Percentiles rank a stretch among this genome's conserved stretches.
Conservation (phyloP, 2,329 filamentous ascomycete genomes). For the Pezicula neosporulosa region DNA sequence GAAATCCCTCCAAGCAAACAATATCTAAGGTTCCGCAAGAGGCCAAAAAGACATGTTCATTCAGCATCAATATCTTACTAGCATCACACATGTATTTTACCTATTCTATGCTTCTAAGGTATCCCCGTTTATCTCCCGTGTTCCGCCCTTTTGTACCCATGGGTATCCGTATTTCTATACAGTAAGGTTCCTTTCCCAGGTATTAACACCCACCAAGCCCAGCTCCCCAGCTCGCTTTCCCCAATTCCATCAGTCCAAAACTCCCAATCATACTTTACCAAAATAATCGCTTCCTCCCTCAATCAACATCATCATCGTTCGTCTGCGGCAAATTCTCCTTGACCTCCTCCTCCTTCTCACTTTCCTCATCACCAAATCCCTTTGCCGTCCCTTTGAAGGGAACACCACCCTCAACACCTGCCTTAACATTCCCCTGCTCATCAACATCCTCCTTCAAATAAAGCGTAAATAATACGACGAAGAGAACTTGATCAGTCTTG, state of each 20-base stretch:
- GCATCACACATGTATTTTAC: too few relatives aligned
- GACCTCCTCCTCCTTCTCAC: slow-evolving; percentile 6
- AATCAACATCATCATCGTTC: slow-evolving; percentile 25
- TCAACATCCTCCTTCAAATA: slow-evolving; percentile 65
- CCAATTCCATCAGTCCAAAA: background rate
- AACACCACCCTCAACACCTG: slow-evolving; percentile 25
- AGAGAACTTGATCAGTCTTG: slow-evolving; percentile 68
- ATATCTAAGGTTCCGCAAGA: too few relatives aligned
- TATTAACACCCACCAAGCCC: too few relatives aligned
- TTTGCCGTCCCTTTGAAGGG: slow-evolving; percentile 17
- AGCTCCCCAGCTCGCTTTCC: background rate
- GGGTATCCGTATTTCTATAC: too few relatives aligned
- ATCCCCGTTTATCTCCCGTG: too few relatives aligned
- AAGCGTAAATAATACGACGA: slow-evolving; percentile 78
- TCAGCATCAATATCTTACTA: too few relatives aligned
- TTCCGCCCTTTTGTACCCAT: too few relatives aligned
- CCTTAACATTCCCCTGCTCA: slow-evolving; percentile 53
- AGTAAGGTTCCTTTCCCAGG: too few relatives aligned
- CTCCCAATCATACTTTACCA: background rate
- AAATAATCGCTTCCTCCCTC: background rate
- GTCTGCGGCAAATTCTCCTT: slow-evolving; percentile 13
- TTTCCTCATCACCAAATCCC: slow-evolving; percentile 4
- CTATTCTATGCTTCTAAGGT: too few relatives aligned
- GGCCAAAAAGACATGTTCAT: too few relatives aligned
- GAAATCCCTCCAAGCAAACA: too few relatives aligned